phyloP scores from a whole-genome alignment of 75 land plant genomes.

The Sequoiadendron giganteum region DNA sequence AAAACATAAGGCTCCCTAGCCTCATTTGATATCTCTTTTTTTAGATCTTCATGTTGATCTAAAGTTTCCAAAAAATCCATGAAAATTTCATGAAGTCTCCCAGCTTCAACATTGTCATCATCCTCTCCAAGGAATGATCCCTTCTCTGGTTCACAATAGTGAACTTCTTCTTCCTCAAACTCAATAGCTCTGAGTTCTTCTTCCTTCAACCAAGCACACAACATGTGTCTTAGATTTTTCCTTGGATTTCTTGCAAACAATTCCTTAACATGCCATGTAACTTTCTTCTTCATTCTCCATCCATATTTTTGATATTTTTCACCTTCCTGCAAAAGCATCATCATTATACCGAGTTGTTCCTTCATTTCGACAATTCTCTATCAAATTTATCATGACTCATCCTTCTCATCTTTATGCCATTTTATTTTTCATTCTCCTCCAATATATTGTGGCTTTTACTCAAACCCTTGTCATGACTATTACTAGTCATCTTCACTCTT shows the following conservation, averaged over 20 bases:
- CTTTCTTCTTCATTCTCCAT: background rate
- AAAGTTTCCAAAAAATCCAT: background rate
- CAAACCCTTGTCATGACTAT: background rate
- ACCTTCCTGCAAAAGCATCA: too few species aligned
- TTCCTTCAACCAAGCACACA: background rate
- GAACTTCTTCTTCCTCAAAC: background rate
- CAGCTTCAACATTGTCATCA: background rate
- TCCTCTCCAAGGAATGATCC: constrained; percentile 2
- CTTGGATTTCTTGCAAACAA: background rate
- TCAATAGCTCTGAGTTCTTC: background rate
- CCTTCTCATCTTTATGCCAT: background rate
- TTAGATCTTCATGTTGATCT: background rate
- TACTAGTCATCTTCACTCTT: background rate
- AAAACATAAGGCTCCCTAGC: background rate
- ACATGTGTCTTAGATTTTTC: background rate
- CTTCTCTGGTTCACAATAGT: too few species aligned
- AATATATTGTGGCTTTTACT: background rate
- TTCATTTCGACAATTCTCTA: too few species aligned
- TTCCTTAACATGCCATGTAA: background rate
- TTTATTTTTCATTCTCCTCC: background rate
- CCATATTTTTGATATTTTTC: background rate
- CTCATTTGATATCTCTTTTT: background rate
- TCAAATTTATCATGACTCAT: too few species aligned
- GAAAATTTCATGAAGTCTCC: too few species aligned
- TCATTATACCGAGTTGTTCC: too few species aligned